A percentile compares a stretch with the other conserved stretches of the same genome.
These are phyloP conservation scores for Termitomyces sp. DNA, from an alignment of 768 basidiomycete species.

Conservation along the genomic window DNA sequence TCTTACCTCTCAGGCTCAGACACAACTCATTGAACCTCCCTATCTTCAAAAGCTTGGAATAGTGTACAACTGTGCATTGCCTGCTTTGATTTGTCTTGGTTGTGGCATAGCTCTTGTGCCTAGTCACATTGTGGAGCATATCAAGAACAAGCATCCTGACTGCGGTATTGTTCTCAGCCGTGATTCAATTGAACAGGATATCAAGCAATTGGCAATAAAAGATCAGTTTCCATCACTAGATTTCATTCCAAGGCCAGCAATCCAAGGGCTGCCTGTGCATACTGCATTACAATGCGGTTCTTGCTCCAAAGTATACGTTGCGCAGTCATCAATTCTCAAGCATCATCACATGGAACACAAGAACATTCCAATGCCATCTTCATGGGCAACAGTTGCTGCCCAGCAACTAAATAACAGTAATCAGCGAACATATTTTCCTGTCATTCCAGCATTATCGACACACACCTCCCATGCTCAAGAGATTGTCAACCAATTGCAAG, in stretches of 20 bases:
- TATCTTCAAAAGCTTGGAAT: too few species aligned
- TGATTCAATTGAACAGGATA: background rate
- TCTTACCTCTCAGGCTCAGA: too few species aligned
- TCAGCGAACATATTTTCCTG: background rate
- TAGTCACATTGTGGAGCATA: too few species aligned
- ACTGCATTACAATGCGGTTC: too few species aligned
- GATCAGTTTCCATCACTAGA: background rate
- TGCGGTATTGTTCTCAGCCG: background rate
- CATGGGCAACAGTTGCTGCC: background rate
- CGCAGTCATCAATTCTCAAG: background rate
- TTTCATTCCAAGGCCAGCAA: too few species aligned
- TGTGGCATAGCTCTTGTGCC: too few species aligned
- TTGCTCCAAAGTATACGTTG: background rate
- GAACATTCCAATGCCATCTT: background rate
- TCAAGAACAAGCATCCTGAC: background rate
- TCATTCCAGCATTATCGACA: background rate
- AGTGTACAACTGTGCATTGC: too few species aligned
- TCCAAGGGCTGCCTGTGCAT: background rate
- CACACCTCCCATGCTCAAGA: too few species aligned
- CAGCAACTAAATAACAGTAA: background rate
- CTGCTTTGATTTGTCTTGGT: too few species aligned
- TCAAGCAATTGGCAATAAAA: accelerated
- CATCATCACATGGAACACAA: background rate
- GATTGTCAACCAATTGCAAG: too few species aligned
- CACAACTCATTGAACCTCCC: too few species aligned